Base-by-base conservation (phyloP, 225 moss, liverwort and hornwort species). In the Ulota crispa region DNA sequence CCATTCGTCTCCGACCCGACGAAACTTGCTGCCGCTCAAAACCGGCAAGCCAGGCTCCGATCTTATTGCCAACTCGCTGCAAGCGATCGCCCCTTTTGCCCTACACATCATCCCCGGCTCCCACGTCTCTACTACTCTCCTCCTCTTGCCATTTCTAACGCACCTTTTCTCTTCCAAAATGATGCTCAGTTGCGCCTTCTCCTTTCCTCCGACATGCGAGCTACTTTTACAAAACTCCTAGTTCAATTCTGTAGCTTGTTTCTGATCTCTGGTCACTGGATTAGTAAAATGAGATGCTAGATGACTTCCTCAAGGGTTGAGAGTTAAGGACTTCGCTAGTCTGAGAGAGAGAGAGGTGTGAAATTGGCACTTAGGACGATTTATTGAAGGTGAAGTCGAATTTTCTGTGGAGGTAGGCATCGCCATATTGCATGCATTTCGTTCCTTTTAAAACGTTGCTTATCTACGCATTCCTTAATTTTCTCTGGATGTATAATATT, bases 1-100 rank as follows among this genome's bases (percentile, higher is more conserved):
- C 16, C 62, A 28, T 65, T 43, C 14, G n/a, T 36, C 62, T 80
- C 63, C 50, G 72, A 64, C 80, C 72, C 63, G 72, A 72, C 80
- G 47, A 18, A 70, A 62, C 18, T 39, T 42, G 9, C 41, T 55
- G 41, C 81, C 14, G 14, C 74, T 64, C 37, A 11, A 36, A n/a
- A 73, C 28, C 28, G 28, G 67, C 73, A 39, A 39, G 39, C 39
- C 2, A n/a, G 13, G 54, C 81, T 66, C 41, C 81, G 65, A 73
- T 73, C 56, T n/a, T n/a, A n/a, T 7, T 24, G 24, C 21, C 60
- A 19, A 19, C 41, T 26, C 6, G 34, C 27, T 8, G 57, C 79
- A 41, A 60, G 59, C 59, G 60, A 60, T 79, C 70, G 59, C 61
- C 16, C 16, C 60, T 70, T 23, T 31, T 30, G n/a, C 60, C 26